Evolutionary conservation across 768 basidiomycete species (phyloP).

Genomic region (Butyriboletus loyo): DNA sequence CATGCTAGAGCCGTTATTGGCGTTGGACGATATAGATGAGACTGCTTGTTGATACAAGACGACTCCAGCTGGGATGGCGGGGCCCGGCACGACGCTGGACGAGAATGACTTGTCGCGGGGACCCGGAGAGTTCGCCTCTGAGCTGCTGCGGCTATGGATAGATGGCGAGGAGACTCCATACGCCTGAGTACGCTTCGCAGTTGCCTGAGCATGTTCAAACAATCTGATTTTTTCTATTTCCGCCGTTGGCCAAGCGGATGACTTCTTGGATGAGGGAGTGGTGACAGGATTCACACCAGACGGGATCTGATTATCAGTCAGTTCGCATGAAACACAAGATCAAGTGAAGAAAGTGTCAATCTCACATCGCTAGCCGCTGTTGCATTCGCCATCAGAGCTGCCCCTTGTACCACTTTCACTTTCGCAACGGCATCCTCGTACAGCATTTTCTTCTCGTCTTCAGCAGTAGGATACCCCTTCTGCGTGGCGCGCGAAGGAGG

Average conservation of each 20-base stretch:
- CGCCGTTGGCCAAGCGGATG: constrained; percentile 54
- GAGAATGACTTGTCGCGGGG: constrained; percentile 16
- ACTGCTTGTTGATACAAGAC: constrained; percentile 47
- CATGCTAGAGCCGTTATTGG: constrained; percentile 11
- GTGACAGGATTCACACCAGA: constrained; percentile 1
- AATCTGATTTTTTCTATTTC: constrained; percentile 75
- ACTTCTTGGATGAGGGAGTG: constrained; percentile 14
- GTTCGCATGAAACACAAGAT: neutral
- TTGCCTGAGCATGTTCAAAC: constrained; percentile 65
- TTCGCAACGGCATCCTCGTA: constrained; percentile 39
- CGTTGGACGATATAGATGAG: constrained; percentile 33
- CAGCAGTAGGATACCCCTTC: constrained; percentile 34
- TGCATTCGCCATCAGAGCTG: constrained; percentile 25
- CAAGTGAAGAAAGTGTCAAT: neutral
- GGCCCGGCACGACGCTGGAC: constrained; percentile 9
- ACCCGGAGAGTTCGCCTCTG: constrained; percentile 22
- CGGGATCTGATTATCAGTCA: constrained; percentile 11
- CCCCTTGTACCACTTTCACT: constrained; percentile 40
- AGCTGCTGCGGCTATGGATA: constrained; percentile 27
- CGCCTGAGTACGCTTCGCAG: constrained; percentile 59
- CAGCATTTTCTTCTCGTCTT: constrained; percentile 42
- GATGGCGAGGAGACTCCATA: constrained; percentile 28
- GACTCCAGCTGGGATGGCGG: constrained; percentile 39
- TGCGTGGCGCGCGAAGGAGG: constrained; percentile 25
- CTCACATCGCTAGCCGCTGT: constrained; percentile 28